Evolutionary conservation across 352 stramenopile species (phyloP).

Genomic region (Globisporangium parvum): DNA sequence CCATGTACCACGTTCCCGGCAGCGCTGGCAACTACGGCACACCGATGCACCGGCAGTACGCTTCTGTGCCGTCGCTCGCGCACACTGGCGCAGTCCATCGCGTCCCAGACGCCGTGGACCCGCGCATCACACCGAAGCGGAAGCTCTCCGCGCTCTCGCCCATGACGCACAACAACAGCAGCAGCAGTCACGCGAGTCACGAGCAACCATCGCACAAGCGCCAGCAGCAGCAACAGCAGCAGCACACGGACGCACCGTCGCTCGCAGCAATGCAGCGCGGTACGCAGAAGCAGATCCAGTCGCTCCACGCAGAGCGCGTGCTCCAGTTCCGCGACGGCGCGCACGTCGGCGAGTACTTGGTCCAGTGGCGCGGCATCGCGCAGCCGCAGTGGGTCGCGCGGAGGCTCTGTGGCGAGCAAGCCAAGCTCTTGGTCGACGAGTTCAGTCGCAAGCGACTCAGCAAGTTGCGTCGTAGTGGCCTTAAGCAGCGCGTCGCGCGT

Average conservation of each 20-base stretch:
- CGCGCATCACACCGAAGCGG: too few relatives aligned
- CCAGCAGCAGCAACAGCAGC: not conserved
- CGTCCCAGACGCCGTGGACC: too few relatives aligned
- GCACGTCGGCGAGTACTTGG: conserved; percentile 25
- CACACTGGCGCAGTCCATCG: too few relatives aligned
- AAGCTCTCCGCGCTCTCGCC: too few relatives aligned
- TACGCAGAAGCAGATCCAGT: conserved; percentile 6
- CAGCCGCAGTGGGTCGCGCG: conserved; percentile 29
- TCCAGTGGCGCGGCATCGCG: conserved; percentile 23
- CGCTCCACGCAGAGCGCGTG: conserved; percentile 24
- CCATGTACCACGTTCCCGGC: too few relatives aligned
- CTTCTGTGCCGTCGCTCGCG: too few relatives aligned
- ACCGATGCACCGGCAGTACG: too few relatives aligned
- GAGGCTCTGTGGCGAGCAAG: conserved; percentile 23
- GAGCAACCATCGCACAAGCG: not conserved
- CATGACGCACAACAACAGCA: too few relatives aligned
- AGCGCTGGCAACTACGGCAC: too few relatives aligned
- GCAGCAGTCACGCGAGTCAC: too few relatives aligned
- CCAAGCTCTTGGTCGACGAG: conserved; percentile 24
- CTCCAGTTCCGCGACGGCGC: conserved; percentile 16
- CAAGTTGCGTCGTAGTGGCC: not conserved
- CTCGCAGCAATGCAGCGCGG: not conserved
- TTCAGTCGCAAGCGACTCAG: conserved; percentile 14
- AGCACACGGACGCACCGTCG: too few relatives aligned
- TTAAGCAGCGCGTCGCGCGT: conserved; percentile 9